Percentiles rank a stretch among this genome's conserved stretches.
Evolutionary conservation across 768 basidiomycete genomes (phyloP).

Genomic region (Amanita rimosa): DNA sequence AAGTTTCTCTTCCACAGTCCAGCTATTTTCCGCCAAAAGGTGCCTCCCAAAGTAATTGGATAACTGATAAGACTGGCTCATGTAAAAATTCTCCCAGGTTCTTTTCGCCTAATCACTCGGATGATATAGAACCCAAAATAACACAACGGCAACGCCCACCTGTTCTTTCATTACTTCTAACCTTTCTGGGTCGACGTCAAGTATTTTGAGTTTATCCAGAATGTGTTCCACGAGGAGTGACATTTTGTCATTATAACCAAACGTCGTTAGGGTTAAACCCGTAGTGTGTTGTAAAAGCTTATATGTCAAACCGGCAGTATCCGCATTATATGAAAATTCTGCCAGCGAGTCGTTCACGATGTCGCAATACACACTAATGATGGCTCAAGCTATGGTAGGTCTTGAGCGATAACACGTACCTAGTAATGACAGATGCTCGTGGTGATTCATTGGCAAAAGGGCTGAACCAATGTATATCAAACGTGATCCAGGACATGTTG

Average conservation of each 20-base stretch:
- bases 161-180: slow-evolving; percentile 79
- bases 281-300: slow-evolving; percentile 48
- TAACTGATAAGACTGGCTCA: slow-evolving; percentile 72
- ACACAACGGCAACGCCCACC: slow-evolving; percentile 27
- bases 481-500: not conserved
- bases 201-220: slow-evolving; percentile 51
- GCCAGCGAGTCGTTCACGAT: slow-evolving; percentile 82
- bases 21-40: slow-evolving; percentile 58
- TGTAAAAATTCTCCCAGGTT: slow-evolving; percentile 79
- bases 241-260: slow-evolving; percentile 91
- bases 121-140: slow-evolving; percentile 1
- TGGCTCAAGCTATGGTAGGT: not conserved
- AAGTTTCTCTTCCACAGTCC: slow-evolving; percentile 71
- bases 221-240: slow-evolving; percentile 62
- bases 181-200: slow-evolving; percentile 59
- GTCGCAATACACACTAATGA: slow-evolving; percentile 63
- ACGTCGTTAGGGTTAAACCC: slow-evolving; percentile 56
- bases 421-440: slow-evolving; percentile 60
- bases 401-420: slow-evolving; percentile 25
- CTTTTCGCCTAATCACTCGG: slow-evolving; percentile 43
- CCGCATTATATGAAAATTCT: slow-evolving; percentile 89
- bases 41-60: slow-evolving; percentile 70
- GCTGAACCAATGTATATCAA: slow-evolving; percentile 20
- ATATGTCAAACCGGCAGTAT: slow-evolving; percentile 81
- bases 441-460: slow-evolving; percentile 52